A percentile compares a stretch with the other conserved stretches of the same genome.
These are phyloP conservation scores for Plasmodium fragile DNA, from an alignment of 169 alveolate species.

Conservation along the genomic window DNA sequence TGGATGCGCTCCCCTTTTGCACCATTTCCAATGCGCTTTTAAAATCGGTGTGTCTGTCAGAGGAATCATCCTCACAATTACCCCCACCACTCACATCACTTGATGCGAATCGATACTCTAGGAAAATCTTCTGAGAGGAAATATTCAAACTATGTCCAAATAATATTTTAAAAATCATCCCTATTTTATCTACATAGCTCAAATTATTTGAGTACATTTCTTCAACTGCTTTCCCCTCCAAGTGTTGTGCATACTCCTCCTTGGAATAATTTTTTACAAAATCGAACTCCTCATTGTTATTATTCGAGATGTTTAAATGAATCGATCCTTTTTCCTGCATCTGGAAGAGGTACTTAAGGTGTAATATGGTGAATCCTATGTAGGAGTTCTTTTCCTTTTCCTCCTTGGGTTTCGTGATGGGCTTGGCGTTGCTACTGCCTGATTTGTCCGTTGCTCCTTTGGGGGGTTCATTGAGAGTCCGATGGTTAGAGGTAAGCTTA, in stretches of 20 bases:
- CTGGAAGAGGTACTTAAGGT: conserved; percentile 34
- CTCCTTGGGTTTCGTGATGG: neutral
- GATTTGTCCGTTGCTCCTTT: neutral
- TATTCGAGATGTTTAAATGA: conserved; percentile 49
- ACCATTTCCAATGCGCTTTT: neutral
- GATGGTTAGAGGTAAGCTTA: neutral
- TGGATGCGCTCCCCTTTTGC: conserved; percentile 11
- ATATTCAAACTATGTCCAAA: conserved; percentile 48
- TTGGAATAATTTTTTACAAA: conserved; percentile 8
- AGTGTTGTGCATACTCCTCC: conserved; percentile 21
- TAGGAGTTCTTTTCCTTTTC: conserved; percentile 22
- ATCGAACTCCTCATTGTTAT: conserved; percentile 35
- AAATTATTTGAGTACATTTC: conserved; percentile 10
- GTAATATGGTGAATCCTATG: conserved; percentile 55
- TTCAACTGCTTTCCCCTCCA: conserved; percentile 1
- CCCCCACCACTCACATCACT: neutral
- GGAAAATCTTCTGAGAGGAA: conserved; percentile 15
- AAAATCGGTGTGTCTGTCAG: neutral
- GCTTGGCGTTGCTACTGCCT: neutral
- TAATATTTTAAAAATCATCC: conserved; percentile 25
- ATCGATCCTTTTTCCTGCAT: conserved; percentile 37
- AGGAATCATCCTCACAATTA: neutral
- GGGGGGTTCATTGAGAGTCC: neutral
- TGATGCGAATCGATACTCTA: conserved; percentile 13
- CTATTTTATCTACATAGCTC: conserved; percentile 43